Base-by-base conservation (phyloP, 306 rosid species). In the Cucumis cinereus region DNA sequence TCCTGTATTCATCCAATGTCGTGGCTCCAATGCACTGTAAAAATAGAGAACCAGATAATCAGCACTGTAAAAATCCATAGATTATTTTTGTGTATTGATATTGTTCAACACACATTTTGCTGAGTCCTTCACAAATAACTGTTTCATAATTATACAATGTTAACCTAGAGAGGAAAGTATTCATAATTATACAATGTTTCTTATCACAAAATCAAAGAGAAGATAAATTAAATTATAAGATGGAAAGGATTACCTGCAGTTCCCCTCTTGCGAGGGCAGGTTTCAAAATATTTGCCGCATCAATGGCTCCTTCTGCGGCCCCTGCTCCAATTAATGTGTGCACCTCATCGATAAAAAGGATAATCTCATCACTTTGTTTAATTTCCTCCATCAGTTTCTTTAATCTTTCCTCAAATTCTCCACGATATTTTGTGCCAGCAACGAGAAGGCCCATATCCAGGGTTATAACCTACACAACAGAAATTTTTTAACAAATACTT, bases 191-290 rank as follows among this genome's bases (percentile, higher is more conserved):
- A 59, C 64, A 58, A 22, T 58, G 6, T 61, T n/a, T 28, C 41
- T 28, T 61, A 58, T 58, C 64, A 58, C 19, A 24, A 58, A 24
- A 10, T 57, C 13, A 11, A 24, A 24, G 22, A 50, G 8, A 12
- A 54, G 2, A 11, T 0, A 24, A 0, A 13, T 28, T 26, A 26
- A 33, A 33, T 10, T 17, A 66, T 40, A 66, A 35, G 56, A 54
- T 47, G 24, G 22, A 35, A 14, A 23, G 82, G 22, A 69, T 75
- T 84, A 93, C 98, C 98, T 93, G 97, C 74, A 93, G 87, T 91
- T 89, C 98, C 79, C 98, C 98, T 83, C 98, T 87, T 20, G 97
- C 97, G 79, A 93, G 97, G 55, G 98, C 97, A 19, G 97, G 98
- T 79, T 93, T 93, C 77, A 93, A 84, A 78, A 93, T 91, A 84